Base-by-base conservation (phyloP, 345 rosid genomes). In the Lepidium aucheri region DNA sequence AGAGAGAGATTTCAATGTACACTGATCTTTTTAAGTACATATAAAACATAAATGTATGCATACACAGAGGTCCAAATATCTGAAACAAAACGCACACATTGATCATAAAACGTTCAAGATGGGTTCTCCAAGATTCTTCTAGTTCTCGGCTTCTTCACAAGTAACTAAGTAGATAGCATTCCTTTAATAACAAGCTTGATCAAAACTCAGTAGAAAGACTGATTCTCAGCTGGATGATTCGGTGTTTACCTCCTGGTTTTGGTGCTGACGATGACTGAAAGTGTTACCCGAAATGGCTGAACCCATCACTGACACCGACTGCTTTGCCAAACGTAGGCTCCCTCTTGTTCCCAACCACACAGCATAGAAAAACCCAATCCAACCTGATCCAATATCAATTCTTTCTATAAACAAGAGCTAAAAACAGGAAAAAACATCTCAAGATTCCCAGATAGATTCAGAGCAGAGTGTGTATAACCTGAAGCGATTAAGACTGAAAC, bases 351-450 rank as follows among this genome's bases (percentile, higher is more conserved):
- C 91, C 81, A 86, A 54, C 96, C 90, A 94, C 52, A 83, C 72
- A 35, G 63, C 68, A 74, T 82, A 86, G 75, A 93, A 79, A 74
- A 93, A 90, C 47, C 90, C 92, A 47, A 85, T 72, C 99, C 99
- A 90, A 75, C 96, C 97, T 94, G 87, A 69, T 52, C 82, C 82
- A 56, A 60, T 32, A 2, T 47, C 68, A 74, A 56, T 20, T 14
- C 57, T 33, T 38, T 54, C 17, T 7, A 39, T 22, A 55, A 32
- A 73, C 33, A 38, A 11, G 15, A 14, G 6, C 9, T 32, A 5
- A 4, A 0, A 22, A 40, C 54, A 65, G 46, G 34, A 65, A 50
- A 15, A 65, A 56, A 26, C 55, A 52, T 24, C 24, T 15, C 39
- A 70, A 63, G 69, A 45, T 7, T 70, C 51, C n/a, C n/a, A 47